Percentiles rank a stretch among this genome's conserved stretches.
These are phyloP conservation scores for Kalaharituber pfeilii DNA, from an alignment of 2,329 filamentous ascomycete species.

Conservation along the genomic window DNA sequence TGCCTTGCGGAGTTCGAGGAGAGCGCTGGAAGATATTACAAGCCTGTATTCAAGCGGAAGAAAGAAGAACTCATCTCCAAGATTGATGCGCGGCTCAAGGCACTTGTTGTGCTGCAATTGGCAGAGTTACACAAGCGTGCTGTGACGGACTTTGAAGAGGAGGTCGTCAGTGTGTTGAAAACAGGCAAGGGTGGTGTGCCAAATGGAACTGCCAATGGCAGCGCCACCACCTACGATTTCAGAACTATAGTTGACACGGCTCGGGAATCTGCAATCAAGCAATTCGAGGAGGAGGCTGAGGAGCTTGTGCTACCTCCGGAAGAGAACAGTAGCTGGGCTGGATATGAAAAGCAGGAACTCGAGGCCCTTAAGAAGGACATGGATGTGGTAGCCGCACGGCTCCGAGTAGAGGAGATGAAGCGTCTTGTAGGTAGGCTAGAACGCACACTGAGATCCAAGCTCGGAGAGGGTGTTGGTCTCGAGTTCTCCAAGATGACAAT, in stretches of 20 bases:
- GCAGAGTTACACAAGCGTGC: slow-evolving; percentile 77
- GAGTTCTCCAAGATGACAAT: slow-evolving; percentile 93
- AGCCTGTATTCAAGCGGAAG: slow-evolving; percentile 81
- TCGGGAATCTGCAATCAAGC: slow-evolving; percentile 55
- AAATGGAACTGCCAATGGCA: slow-evolving; percentile 40
- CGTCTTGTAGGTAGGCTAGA: slow-evolving; percentile 79
- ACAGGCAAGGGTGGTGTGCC: background rate
- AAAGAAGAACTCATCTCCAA: slow-evolving; percentile 68
- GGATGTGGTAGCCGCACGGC: slow-evolving; percentile 64
- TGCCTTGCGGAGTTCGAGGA: slow-evolving; percentile 71
- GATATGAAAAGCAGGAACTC: slow-evolving; percentile 58
- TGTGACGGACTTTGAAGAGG: slow-evolving; percentile 66
- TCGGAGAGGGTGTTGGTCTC: slow-evolving; percentile 72
- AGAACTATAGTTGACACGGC: slow-evolving; percentile 77
- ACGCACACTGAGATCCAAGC: slow-evolving; percentile 75
- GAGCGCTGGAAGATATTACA: slow-evolving; percentile 89
- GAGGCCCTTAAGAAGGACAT: slow-evolving; percentile 75
- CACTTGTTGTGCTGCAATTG: slow-evolving; percentile 75
- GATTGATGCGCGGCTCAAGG: slow-evolving; percentile 73
- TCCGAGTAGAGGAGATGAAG: slow-evolving; percentile 92
- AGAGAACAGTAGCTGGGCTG: slow-evolving; percentile 53
- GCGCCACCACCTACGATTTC: slow-evolving; percentile 74
- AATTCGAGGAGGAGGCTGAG: slow-evolving; percentile 60
- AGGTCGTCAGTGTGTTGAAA: slow-evolving; percentile 75
- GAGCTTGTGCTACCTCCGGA: slow-evolving; percentile 54